Base-by-base conservation (phyloP, 805 yeast species). In the Peterozyma toletana region DNA sequence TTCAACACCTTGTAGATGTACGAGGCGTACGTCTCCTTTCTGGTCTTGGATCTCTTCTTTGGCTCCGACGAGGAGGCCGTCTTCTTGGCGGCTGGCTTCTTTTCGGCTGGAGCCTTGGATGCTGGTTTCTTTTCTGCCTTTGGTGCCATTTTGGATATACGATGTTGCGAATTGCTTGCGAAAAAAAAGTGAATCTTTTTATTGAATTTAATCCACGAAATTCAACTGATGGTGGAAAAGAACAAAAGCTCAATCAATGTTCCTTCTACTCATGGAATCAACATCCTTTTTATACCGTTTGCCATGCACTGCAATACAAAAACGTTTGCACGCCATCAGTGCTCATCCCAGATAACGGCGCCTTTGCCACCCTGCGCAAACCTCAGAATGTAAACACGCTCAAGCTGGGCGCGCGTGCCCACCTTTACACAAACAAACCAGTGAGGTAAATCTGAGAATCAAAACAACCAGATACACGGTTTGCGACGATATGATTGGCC, bases 11-110 rank as follows among this genome's bases (percentile, higher is more conserved):
- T 91, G 93, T 90, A 91, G 68, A 91, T 91, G 76, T 91, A 91
- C 51, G 97, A 89, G 53, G 96, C 88, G 78, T 89, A 91, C 53
- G 97, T 88, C 77, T 91, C 97, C 85, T 88, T 89, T 83, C 97
- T 88, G 60, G 90, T 73, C 84, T 89, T 90, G 58, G 87, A 66
- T 78, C 95, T 88, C 85, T 86, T 90, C 81, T 88, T 89, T 67
- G 81, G 70, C 61, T 80, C 90, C 56, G 84, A 64, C 52, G 87
- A 73, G 55, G 95, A 71, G 53, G 95, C 78, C 65, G 95, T 86
- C 78, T 87, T 89, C 79, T 84, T 85, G 62, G 86, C 86, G 66
- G 96, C 93, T 64, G 87, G 86, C 75, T 87, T 88, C 83, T 88
- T 87, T 72, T 86, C 95, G 70, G 95, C 95, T 65, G 96, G 96